Base-by-base conservation (phyloP, 2,329 filamentous ascomycete genomes). In the Parastagonospora avenae region DNA sequence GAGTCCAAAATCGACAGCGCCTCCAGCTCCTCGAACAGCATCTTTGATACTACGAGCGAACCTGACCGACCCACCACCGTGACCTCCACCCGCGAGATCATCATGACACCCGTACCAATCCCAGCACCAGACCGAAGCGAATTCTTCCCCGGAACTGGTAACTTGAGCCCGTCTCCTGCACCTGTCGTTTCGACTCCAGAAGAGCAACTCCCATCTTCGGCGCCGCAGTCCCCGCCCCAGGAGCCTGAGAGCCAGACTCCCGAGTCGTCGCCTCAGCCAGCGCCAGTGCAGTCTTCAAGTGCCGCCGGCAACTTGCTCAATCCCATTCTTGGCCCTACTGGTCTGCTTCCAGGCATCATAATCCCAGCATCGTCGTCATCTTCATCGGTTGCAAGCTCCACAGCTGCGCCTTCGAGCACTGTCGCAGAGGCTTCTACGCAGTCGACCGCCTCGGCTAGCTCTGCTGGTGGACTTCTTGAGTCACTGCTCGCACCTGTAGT, bases 51-150 rank as follows among this genome's bases (percentile, higher is more conserved):
- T 24, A 24, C 19, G 5, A 24, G 19, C 19, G 19, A 24, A 24
- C 19, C 19, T 24, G 19, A 24, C 19, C 19, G 19, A 24, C 19
- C 19, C 8, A 57, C 42, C 42, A 59, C 53, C 5, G 32, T 53
- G 6, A 56, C 65, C 11, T 35, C 57, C 7, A 44, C 48, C 4
- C 29, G 48, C 9, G 46, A 48, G 8, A 49, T 61, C 3, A 54
- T 54, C 12, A 48, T 64, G 10, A 66, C 60, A 8, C 43, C 59
- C 19, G 57, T 65, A 24, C 57, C 60, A 3, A 46, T 55, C 9
- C 32, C 16, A 15, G 57, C 64, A 24, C 57, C 60, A 3, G 48
- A 56, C 9, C 32, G 16, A 15, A 48, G 27, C 32, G 36, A 52
- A 39, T 15, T 33, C 8, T 15, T 46, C 11, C 24, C 44, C 8